Conservation (phyloP, 2,329 filamentous ascomycete species). For the Neophaeococcomyces aloes region DNA sequence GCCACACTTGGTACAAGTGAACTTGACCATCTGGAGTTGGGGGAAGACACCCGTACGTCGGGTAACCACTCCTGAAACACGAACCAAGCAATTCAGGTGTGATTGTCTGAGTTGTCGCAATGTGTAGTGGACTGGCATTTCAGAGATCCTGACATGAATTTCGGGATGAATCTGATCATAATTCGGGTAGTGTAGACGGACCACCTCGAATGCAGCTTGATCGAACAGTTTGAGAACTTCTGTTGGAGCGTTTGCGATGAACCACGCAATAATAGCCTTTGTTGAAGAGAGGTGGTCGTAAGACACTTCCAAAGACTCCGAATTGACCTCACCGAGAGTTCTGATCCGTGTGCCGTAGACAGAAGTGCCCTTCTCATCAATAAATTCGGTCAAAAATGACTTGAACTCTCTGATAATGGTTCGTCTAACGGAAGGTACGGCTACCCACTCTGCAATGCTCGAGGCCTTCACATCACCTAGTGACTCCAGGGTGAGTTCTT, state of each 20-base stretch:
- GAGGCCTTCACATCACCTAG: constrained; percentile 87
- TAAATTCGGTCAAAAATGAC: constrained; percentile 91
- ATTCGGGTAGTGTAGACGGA: constrained; percentile 89
- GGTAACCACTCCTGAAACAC: constrained; percentile 91
- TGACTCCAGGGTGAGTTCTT: constrained; percentile 84
- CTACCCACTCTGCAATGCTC: constrained; percentile 90
- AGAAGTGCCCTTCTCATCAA: constrained; percentile 74
- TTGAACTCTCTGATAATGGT: constrained; percentile 97
- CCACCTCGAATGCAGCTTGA: constrained; percentile 91
- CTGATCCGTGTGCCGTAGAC: constrained; percentile 92
- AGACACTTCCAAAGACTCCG: constrained; percentile 89
- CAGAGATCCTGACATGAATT: constrained; percentile 93
- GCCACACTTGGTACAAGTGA: constrained; percentile 89
- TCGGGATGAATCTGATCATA: constrained; percentile 96
- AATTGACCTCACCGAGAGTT: constrained; percentile 93
- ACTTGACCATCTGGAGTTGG: constrained; percentile 96
- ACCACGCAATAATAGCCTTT: constrained; percentile 91
- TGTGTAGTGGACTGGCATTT: constrained; percentile 89
- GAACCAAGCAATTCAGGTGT: constrained; percentile 89
- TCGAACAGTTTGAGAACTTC: constrained; percentile 95
- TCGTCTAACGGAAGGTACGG: constrained; percentile 76
- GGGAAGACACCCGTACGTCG: constrained; percentile 91
- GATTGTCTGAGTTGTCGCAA: constrained; percentile 88
- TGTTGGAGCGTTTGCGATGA: constrained; percentile 87
- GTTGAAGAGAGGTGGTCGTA: constrained; percentile 84